Evolutionary conservation across 106 monocot species (phyloP).

Genomic region (Dendrobium catenatum): DNA sequence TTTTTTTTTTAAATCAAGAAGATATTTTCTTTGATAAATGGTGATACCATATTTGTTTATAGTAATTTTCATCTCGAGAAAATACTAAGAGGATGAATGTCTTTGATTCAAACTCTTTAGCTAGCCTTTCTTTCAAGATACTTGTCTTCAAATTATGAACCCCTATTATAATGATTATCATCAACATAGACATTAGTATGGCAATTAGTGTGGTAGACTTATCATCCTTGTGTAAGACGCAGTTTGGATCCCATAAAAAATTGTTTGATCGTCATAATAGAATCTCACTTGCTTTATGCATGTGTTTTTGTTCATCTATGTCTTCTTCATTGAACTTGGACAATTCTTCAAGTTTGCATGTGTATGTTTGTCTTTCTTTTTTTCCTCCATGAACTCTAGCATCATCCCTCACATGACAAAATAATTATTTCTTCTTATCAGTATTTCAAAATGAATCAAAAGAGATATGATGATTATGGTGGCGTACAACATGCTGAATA

Average conservation of each 20-base stretch:
- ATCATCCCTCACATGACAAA: background rate
- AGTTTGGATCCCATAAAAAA: background rate
- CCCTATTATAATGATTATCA: too few species aligned
- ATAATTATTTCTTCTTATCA: constrained; percentile 22
- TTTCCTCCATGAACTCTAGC: too few species aligned
- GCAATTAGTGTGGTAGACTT: too few species aligned
- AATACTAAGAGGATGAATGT: too few species aligned
- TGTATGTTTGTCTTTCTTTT: background rate
- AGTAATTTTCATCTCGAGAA: too few species aligned
- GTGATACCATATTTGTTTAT: too few species aligned
- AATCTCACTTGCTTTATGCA: background rate
- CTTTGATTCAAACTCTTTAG: too few species aligned
- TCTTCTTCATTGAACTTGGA: background rate
- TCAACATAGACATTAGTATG: background rate
- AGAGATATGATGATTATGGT: constrained; percentile 51
- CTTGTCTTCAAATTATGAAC: too few species aligned
- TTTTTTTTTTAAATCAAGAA: too few species aligned
- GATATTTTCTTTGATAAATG: too few species aligned
- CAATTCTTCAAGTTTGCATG: background rate
- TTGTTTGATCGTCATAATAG: background rate
- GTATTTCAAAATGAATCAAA: constrained; percentile 93
- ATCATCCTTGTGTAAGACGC: too few species aligned
- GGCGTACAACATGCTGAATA: constrained; percentile 79
- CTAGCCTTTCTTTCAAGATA: too few species aligned
- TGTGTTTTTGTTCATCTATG: background rate